These are phyloP conservation scores for Acer negundo DNA, from an alignment of 345 rosid genomes.

Conservation along the genomic window DNA sequence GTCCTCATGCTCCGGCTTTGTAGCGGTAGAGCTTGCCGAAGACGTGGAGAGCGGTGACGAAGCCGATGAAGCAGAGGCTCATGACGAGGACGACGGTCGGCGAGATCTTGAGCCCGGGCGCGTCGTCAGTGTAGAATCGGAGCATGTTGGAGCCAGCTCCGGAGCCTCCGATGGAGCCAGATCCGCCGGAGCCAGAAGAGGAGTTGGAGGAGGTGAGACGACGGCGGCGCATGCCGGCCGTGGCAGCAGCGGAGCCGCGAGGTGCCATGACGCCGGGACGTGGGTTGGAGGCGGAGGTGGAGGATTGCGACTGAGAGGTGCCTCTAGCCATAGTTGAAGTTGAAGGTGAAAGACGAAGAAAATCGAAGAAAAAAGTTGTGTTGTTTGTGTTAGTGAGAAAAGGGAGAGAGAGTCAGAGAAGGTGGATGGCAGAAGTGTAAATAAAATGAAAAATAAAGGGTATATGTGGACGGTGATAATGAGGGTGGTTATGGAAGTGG, in stretches of 20 bases:
- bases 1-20: slow-evolving; percentile 46
- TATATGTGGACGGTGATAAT: neutral
- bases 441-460: slow-evolving; percentile 1
- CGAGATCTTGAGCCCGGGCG: slow-evolving; percentile 90
- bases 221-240: slow-evolving; percentile 96
- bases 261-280: slow-evolving; percentile 78
- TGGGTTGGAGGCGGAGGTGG: slow-evolving; percentile 52
- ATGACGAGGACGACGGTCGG: slow-evolving; percentile 91
- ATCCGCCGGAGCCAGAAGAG: slow-evolving; percentile 32
- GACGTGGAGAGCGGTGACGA: slow-evolving; percentile 91
- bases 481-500: neutral
- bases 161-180: slow-evolving; percentile 27
- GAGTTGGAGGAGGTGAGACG: slow-evolving; percentile 47
- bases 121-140: slow-evolving; percentile 94
- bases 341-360: neutral
- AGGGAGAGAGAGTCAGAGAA: neutral
- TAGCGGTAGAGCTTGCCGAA: slow-evolving; percentile 87
- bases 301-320: slow-evolving; percentile 73
- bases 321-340: slow-evolving; percentile 73
- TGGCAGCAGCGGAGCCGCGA: slow-evolving; percentile 89
- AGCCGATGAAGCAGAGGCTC: slow-evolving; percentile 96
- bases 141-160: slow-evolving; percentile 71
- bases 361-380: neutral
- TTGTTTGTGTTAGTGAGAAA: neutral
- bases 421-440: slow-evolving; percentile 15